Evolutionary conservation across 768 basidiomycete genomes (phyloP).

Genomic region (Podaxis rugospora): DNA sequence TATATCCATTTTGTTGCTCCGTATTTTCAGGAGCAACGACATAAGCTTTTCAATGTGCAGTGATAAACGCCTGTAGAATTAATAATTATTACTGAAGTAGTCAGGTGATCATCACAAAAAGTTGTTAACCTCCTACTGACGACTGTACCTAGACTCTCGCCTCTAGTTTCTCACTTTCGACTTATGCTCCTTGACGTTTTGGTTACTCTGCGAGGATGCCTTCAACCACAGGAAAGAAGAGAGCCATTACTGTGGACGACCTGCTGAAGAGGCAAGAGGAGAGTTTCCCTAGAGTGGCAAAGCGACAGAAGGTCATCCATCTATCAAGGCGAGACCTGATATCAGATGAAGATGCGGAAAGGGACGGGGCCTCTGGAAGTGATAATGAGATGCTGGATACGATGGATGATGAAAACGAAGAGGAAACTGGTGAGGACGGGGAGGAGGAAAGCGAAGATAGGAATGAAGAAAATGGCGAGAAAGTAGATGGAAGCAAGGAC

Average conservation of each 20-base stretch:
- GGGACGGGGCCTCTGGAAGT: slow-evolving; percentile 2
- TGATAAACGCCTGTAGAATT: neutral
- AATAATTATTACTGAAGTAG: neutral
- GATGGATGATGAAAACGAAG: neutral
- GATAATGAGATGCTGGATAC: slow-evolving; percentile 5
- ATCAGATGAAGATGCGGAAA: slow-evolving; percentile 14
- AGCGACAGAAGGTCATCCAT: slow-evolving; percentile 28
- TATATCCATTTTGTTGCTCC: neutral
- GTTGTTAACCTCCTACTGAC: neutral
- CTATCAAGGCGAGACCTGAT: neutral
- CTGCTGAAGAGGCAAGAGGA: slow-evolving; percentile 43
- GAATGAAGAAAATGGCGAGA: slow-evolving; percentile 7
- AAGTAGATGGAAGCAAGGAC: slow-evolving; percentile 7
- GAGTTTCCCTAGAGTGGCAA: slow-evolving; percentile 19
- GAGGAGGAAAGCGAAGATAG: slow-evolving; percentile 11
- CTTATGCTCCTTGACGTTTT: neutral
- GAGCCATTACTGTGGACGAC: slow-evolving; percentile 38
- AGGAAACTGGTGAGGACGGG: slow-evolving; percentile 8
- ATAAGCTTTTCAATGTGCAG: neutral
- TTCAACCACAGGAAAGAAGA: slow-evolving; percentile 15
- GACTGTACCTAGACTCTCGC: neutral
- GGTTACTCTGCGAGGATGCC: neutral
- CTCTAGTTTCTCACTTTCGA: neutral
- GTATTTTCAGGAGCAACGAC: neutral
- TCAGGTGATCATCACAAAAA: neutral